Conservation (phyloP, 768 basidiomycete genomes). For the Pseudohyphozyma bogoriensis region DNA sequence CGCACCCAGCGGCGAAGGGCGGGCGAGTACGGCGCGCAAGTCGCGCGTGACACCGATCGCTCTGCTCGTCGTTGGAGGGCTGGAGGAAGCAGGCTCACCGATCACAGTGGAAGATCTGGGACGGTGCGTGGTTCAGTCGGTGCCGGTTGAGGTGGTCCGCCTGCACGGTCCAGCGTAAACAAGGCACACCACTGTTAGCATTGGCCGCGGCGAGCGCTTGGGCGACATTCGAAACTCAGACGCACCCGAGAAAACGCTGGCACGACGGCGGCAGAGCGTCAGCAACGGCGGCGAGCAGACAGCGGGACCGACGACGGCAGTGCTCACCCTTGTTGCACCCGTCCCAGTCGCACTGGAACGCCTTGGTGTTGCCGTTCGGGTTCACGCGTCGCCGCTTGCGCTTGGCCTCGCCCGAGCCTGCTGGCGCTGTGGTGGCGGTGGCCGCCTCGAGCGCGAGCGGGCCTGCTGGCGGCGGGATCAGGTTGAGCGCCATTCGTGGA, state of each 20-base stretch:
- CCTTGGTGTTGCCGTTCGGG: constrained; percentile 18
- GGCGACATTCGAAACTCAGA: too few species aligned
- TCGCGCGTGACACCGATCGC: too few species aligned
- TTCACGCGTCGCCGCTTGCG: constrained; percentile 3
- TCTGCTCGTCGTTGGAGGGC: background rate
- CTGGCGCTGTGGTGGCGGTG: background rate
- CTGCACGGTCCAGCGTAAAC: constrained; percentile 16
- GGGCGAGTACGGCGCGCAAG: too few species aligned
- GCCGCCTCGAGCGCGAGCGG: constrained; percentile 11
- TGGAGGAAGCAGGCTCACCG: background rate
- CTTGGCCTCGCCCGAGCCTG: background rate
- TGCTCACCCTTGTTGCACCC: constrained; percentile 21
- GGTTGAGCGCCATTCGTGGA: too few species aligned
- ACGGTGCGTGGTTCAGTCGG: constrained; percentile 25
- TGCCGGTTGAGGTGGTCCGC: constrained; percentile 27
- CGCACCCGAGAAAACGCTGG: too few species aligned
- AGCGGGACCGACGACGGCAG: background rate
- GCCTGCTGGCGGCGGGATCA: background rate
- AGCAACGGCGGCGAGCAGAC: background rate
- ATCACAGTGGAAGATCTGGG: constrained; percentile 16
- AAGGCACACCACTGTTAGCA: background rate
- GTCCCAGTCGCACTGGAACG: constrained; percentile 15
- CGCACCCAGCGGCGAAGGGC: too few species aligned
- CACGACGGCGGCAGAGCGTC: too few species aligned
- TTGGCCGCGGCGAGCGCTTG: background rate